Conservation (phyloP, 2,329 filamentous ascomycete species). For the Incumbomyces delicatus region DNA sequence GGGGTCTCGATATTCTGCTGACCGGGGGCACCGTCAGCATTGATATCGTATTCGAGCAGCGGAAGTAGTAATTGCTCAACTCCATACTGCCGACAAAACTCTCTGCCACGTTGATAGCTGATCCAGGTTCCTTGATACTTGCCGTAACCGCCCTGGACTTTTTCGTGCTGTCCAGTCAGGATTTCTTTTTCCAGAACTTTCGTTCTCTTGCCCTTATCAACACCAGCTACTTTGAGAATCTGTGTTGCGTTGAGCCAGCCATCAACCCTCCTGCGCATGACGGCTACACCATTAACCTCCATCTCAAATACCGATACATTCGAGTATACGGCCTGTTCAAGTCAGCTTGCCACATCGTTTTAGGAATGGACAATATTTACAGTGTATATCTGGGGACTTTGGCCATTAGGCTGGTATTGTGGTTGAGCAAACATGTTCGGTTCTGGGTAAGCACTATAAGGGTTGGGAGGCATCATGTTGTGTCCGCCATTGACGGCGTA, state of each 20-base stretch:
- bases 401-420: constrained; percentile 15
- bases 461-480: constrained; percentile 25
- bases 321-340: constrained; percentile 71
- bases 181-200: constrained; percentile 98
- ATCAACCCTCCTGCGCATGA: constrained; percentile 91
- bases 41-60: constrained; percentile 41
- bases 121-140: constrained; percentile 99
- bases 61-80: constrained; percentile 40
- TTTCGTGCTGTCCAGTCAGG: constrained; percentile 89
- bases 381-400: constrained; percentile 35
- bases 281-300: constrained; percentile 85
- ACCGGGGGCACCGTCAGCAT: constrained; percentile 46
- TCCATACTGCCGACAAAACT: constrained; percentile 72
- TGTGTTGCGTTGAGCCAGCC: constrained; percentile 98
- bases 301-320: constrained; percentile 97
- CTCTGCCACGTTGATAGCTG: constrained; percentile 78
- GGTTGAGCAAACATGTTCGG: constrained; percentile 30
- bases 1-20: constrained; percentile 80
- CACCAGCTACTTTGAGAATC: constrained; percentile 92
- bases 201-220: constrained; percentile 94
- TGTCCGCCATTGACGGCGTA: constrained; percentile 17
- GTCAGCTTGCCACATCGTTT: constrained; percentile 4
- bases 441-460: constrained; percentile 32
- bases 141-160: constrained; percentile 95
- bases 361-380: constrained; percentile 21